These are phyloP conservation scores for Brassica hybrid DNA, from an alignment of 441 rosid genomes.

Conservation along the genomic window DNA sequence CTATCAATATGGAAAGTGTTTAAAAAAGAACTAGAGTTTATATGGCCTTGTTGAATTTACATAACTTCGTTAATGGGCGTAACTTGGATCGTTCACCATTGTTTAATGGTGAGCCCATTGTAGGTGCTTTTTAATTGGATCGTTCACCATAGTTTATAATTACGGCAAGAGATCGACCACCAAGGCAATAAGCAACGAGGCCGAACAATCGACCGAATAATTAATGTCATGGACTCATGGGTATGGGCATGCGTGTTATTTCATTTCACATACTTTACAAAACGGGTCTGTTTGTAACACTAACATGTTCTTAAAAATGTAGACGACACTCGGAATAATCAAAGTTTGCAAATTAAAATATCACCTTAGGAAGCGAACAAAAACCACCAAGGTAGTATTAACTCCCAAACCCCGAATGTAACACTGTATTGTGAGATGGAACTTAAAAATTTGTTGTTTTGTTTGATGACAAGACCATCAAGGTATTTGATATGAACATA, in stretches of 20 bases:
- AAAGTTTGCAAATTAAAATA: not conserved
- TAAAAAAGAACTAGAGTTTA: not conserved
- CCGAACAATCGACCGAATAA: slow-evolving; percentile 3
- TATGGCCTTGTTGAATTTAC: not conserved
- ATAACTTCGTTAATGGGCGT: not conserved
- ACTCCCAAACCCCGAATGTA: not conserved
- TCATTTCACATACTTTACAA: not conserved
- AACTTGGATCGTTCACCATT: not conserved
- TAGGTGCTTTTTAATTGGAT: not conserved
- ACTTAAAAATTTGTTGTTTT: not conserved
- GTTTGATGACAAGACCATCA: not conserved
- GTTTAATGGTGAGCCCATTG: not conserved
- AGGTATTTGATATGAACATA: not conserved
- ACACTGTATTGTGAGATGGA: not conserved
- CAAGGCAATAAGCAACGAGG: slow-evolving; percentile 7
- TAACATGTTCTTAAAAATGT: not conserved
- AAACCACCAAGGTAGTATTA: not conserved
- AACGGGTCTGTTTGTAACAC: not conserved
- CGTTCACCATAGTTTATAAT: not conserved
- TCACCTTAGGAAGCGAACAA: not conserved
- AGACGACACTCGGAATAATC: not conserved
- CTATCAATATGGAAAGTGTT: not conserved
- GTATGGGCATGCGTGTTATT: not conserved
- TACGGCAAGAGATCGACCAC: not conserved
- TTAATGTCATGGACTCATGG: not conserved